Conservation (phyloP, 2,329 filamentous ascomycete species). For the Fusarium equiseti region DNA sequence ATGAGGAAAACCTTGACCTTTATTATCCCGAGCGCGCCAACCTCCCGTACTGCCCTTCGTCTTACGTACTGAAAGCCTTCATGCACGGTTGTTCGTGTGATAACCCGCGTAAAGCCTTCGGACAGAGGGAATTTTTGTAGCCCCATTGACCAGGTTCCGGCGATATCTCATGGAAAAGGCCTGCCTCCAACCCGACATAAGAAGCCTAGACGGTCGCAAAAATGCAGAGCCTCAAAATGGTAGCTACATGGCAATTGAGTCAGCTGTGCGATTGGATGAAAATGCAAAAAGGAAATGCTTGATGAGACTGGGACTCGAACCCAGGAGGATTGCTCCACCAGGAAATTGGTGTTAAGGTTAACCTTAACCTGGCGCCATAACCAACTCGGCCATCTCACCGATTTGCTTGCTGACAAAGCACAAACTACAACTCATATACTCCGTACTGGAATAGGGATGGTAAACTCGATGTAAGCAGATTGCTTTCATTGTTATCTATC, state of each 20-base stretch:
- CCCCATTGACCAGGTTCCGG: neutral
- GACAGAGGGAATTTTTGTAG: neutral
- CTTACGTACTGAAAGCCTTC: neutral
- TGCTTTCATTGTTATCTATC: neutral
- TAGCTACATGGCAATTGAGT: neutral
- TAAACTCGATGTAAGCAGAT: too few relatives aligned
- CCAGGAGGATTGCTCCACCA: constrained; percentile 39
- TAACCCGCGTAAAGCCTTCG: too few relatives aligned
- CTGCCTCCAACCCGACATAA: neutral
- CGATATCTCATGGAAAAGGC: neutral
- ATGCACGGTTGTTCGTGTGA: too few relatives aligned
- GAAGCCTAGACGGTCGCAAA: too few relatives aligned
- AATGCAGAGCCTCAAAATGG: neutral
- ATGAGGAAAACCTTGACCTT: too few relatives aligned
- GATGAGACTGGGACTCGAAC: constrained; percentile 39
- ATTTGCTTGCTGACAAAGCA: constrained; percentile 31
- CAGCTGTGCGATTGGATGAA: neutral
- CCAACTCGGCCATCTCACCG: constrained; percentile 38
- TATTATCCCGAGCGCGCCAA: too few relatives aligned
- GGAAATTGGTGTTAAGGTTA: constrained; percentile 37
- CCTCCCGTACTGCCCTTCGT: neutral
- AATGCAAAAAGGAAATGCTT: constrained; percentile 1
- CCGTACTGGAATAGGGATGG: accelerated
- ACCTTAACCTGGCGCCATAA: constrained; percentile 39
- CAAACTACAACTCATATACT: accelerated